Evolutionary conservation across 495 filamentous ascomycete genomes (phyloP), one percentile per base, ranked within the genome.

Genomic region (Penicillium taxi): DNA sequence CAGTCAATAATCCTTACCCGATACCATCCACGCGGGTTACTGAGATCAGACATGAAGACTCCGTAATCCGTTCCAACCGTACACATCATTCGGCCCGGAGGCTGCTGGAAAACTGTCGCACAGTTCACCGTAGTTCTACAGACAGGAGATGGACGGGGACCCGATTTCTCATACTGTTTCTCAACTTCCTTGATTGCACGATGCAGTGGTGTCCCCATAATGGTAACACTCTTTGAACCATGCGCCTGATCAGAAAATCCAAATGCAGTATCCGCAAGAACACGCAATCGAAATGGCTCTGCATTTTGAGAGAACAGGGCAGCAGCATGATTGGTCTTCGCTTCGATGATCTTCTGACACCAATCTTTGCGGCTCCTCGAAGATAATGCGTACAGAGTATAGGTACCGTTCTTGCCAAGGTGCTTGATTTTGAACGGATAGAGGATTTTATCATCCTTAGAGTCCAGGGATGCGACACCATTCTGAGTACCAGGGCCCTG

Each of bases 381-480:
- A 1, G 74, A 78, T 18, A 78, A 73, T 1, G 90, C 87, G 47
- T 91, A 96, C 2, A 99, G 72, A 2, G 81, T 93, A 56, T 94
- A 96, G 2, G 71, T 74, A 38, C 88, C 84, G 7, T 63, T 60
- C 36, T 87, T 81, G 6, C 91, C 91, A n/a, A 99, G 74, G 63
- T 99, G 93, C 58, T 94, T 95, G 56, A 99, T 80, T 42, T 80
- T 81, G 75, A 99, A 96, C 3, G 93, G 91, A 54, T 84, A 96
- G 43, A 96, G 70, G 25, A 93, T 78, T 56, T 78, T 87, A 41
- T 89, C 85, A 46, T 89, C 82, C 36, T 73, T 78, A 4, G 64
- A 53, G 27, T 81, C 77, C 6, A 75, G 50, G 9, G 55, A 53
- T 4, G 79, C 78, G 19, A 69, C 65, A 2, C 72, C 61, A 8